Evolutionary conservation across 192 early-diverging fungal genomes (phyloP).

Genomic region (Linnemannia schmuckeri): DNA sequence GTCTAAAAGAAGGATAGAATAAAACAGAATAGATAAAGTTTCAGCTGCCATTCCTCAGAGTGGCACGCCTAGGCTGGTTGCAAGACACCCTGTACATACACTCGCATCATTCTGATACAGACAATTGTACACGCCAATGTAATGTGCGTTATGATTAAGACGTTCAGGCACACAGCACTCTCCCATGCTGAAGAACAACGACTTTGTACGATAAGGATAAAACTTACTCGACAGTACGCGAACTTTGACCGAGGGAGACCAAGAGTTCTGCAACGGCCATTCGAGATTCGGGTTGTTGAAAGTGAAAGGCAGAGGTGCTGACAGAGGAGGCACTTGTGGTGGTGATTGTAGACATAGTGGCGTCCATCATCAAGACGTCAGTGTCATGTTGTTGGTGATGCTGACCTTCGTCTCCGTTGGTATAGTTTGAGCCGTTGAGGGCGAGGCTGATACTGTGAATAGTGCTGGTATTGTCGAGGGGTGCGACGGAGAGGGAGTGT

Average conservation of each 20-base stretch:
- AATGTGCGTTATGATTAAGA: not conserved
- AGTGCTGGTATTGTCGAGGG: slow-evolving; percentile 17
- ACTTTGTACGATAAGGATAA: not conserved
- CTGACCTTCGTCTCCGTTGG: not conserved
- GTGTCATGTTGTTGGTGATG: not conserved
- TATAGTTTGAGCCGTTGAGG: slow-evolving; percentile 2
- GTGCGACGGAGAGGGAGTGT: slow-evolving; percentile 41
- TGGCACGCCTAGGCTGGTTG: not conserved
- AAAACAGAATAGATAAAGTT: slow-evolving; percentile 2
- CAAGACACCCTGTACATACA: not conserved
- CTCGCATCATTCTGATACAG: not conserved
- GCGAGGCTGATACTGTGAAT: slow-evolving; percentile 26
- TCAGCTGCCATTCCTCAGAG: not conserved
- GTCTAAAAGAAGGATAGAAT: not conserved
- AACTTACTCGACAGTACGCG: slow-evolving; percentile 30
- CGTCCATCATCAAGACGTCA: slow-evolving; percentile 20
- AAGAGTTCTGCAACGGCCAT: slow-evolving; percentile 52
- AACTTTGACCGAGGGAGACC: slow-evolving; percentile 39
- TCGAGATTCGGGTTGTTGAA: slow-evolving; percentile 36
- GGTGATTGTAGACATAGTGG: not conserved
- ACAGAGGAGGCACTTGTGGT: not conserved
- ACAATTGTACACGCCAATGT: not conserved
- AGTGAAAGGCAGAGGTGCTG: not conserved
- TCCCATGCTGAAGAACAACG: too few relatives aligned
- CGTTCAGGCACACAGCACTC: not conserved